Conservation (phyloP, 768 basidiomycete genomes). For the Tubosaeta brunneosetosa region DNA sequence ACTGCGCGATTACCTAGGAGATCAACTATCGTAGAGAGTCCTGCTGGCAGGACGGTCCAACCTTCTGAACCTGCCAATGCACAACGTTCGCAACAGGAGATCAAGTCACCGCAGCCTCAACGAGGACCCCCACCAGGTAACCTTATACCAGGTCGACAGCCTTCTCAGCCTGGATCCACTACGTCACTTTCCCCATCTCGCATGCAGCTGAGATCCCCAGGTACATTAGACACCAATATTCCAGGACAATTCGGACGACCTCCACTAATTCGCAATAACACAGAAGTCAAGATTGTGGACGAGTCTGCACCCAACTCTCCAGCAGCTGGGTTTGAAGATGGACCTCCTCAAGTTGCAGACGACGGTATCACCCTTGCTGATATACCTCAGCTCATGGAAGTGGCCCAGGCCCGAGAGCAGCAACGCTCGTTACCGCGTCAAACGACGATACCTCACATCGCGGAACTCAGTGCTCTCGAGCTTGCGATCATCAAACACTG, state of each 20-base stretch:
- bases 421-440: conserved; percentile 77
- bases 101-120: conserved; percentile 37
- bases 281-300: conserved; percentile 85
- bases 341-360: conserved; percentile 43
- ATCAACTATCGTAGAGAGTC: conserved; percentile 94
- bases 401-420: conserved; percentile 85
- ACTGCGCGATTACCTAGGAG: conserved; percentile 89
- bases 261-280: conserved; percentile 71
- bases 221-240: conserved; percentile 32
- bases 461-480: conserved; percentile 80
- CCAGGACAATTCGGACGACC: conserved; percentile 55
- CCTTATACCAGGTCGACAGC: conserved; percentile 33
- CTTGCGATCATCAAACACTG: conserved; percentile 89
- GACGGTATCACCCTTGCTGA: conserved; percentile 92
- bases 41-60: conserved; percentile 81
- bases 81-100: conserved; percentile 44
- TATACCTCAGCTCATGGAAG: conserved; percentile 89
- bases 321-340: conserved; percentile 45
- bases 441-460: conserved; percentile 76
- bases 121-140: conserved; percentile 35
- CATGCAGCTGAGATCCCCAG: conserved; percentile 38
- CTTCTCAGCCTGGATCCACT: conserved; percentile 29
- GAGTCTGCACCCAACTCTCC: conserved; percentile 74
- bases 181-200: conserved; percentile 32
- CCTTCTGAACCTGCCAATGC: conserved; percentile 52